phyloP scores from a whole-genome alignment of 1,284 basidiomycete species.

The Agroathelia rolfsii region DNA sequence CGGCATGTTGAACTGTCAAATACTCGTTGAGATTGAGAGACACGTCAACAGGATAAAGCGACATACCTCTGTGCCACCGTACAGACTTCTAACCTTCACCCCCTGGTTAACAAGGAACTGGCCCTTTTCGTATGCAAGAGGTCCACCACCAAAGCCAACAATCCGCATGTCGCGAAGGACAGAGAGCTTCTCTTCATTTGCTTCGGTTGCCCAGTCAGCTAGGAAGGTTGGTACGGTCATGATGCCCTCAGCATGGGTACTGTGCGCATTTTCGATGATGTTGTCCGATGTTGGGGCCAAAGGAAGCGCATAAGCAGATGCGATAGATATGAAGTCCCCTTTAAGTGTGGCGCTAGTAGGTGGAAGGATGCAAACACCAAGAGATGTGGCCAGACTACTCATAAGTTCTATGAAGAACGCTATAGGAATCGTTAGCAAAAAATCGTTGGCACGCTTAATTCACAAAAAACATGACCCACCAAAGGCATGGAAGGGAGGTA shows the following conservation, averaged over 20 bases:
- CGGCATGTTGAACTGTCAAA: too few species aligned
- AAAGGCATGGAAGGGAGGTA: constrained; percentile 8
- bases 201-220: constrained; percentile 21
- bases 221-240: constrained; percentile 27
- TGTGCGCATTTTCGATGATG: constrained; percentile 20
- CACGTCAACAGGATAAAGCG: too few species aligned
- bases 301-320: constrained; percentile 11
- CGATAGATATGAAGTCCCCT: background rate
- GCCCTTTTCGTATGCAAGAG: constrained; percentile 18
- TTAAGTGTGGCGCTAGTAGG: too few species aligned
- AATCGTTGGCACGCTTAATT: too few species aligned
- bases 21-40: constrained; percentile 11
- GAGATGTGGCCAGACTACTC: constrained; percentile 7
- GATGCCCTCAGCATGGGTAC: constrained; percentile 19
- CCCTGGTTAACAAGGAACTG: constrained; percentile 19
- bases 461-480: too few species aligned
- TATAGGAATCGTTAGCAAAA: constrained; percentile 1
- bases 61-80: constrained; percentile 26
- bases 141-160: constrained; percentile 17
- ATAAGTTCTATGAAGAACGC: constrained; percentile 6
- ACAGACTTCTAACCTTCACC: constrained; percentile 18
- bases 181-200: constrained; percentile 19
- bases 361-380: constrained; percentile 17
- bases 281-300: constrained; percentile 21
- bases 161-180: background rate